These are phyloP conservation scores for Allium sativum DNA, from an alignment of 106 monocot genomes.

Conservation along the genomic window DNA sequence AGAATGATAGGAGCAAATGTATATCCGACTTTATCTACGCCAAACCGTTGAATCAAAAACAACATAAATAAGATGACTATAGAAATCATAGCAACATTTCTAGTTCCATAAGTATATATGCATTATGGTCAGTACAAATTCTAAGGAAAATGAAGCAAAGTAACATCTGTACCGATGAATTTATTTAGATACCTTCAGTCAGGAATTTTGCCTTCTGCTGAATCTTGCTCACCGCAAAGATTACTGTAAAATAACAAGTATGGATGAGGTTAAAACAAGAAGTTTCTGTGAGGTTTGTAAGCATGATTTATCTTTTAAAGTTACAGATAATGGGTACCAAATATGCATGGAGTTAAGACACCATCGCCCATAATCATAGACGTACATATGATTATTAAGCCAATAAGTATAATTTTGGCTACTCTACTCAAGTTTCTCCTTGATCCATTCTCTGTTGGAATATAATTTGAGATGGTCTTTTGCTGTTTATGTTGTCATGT, in stretches of 20 bases:
- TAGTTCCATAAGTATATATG: conserved; percentile 10
- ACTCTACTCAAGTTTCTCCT: conserved; percentile 39
- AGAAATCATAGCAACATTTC: conserved; percentile 33
- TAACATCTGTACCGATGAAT: neutral
- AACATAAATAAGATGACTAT: conserved; percentile 42
- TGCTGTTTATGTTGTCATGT: too few relatives aligned
- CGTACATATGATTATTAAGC: conserved; percentile 52
- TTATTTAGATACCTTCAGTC: conserved; percentile 36
- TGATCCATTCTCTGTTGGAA: too few relatives aligned
- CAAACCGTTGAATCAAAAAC: conserved; percentile 46
- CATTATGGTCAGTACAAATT: conserved; percentile 1
- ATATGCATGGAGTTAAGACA: conserved; percentile 63
- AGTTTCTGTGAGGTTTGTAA: neutral
- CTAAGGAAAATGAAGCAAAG: too few relatives aligned
- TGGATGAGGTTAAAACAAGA: neutral
- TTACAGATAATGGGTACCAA: too few relatives aligned
- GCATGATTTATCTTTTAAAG: too few relatives aligned
- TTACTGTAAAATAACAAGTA: conserved; percentile 36
- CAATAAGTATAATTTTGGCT: conserved; percentile 27
- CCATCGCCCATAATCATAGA: conserved; percentile 88
- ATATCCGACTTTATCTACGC: conserved; percentile 79
- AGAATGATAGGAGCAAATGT: conserved; percentile 52
- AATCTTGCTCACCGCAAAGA: conserved; percentile 73
- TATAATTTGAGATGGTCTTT: too few relatives aligned
- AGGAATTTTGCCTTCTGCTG: conserved; percentile 31